phyloP scores from a whole-genome alignment of 2,329 filamentous ascomycete genomes.

The Cyphellophora europaea region DNA sequence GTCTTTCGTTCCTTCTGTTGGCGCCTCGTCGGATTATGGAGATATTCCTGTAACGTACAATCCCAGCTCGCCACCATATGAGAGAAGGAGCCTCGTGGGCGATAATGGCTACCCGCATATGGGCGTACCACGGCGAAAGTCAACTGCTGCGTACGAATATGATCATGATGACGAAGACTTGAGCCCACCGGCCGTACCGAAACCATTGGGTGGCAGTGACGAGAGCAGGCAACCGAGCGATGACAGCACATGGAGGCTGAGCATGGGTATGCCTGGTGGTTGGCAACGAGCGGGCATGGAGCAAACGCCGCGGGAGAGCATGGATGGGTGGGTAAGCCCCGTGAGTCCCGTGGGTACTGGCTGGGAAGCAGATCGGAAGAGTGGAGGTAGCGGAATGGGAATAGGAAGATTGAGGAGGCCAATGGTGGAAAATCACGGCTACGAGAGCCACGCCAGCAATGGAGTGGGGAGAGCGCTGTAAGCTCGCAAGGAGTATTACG shows the following conservation, averaged over 20 bases:
- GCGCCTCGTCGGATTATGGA: too few species aligned
- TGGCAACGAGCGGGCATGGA: conserved; percentile 9
- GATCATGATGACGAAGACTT: neutral
- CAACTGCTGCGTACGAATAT: conserved; percentile 5
- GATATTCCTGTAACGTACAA: too few species aligned
- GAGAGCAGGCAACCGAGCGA: conserved; percentile 2
- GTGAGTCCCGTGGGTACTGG: too few species aligned
- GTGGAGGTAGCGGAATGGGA: conserved; percentile 2
- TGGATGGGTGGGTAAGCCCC: conserved; percentile 1
- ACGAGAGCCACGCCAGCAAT: neutral
- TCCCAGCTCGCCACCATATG: too few species aligned
- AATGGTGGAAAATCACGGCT: conserved; percentile 1
- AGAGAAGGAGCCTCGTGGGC: conserved; percentile 5
- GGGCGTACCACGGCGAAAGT: conserved; percentile 7
- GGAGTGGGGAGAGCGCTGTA: conserved; percentile 2
- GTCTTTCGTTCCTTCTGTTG: too few species aligned
- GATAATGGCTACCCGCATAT: conserved; percentile 13
- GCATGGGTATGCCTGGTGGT: conserved; percentile 11
- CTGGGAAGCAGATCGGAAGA: too few species aligned
- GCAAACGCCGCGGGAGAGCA: conserved; percentile 6
- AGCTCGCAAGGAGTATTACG: neutral
- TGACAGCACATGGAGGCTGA: conserved; percentile 11
- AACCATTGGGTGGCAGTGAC: neutral
- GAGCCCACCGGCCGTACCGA: neutral
- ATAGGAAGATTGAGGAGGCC: conserved; percentile 6